phyloP scores from a whole-genome alignment of 805 yeast genomes.

The Candida broadrunensis region DNA sequence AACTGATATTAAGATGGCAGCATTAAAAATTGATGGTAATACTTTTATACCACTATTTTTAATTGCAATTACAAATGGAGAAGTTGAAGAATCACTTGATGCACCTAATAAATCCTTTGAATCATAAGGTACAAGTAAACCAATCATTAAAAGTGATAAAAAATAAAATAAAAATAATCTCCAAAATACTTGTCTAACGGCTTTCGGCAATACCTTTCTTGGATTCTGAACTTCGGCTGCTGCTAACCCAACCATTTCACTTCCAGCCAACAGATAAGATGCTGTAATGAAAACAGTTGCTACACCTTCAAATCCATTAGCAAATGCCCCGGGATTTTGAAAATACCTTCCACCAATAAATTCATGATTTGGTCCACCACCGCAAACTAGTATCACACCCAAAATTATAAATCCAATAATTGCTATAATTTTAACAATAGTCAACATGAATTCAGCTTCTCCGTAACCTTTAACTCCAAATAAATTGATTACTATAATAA shows the following conservation, averaged over 20 bases:
- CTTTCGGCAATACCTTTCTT: conserved; percentile 35
- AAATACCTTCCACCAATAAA: conserved; percentile 32
- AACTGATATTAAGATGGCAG: conserved; percentile 69
- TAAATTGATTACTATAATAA: conserved; percentile 25
- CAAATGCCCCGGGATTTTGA: conserved; percentile 30
- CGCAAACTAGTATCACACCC: conserved; percentile 34
- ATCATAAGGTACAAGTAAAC: conserved; percentile 49
- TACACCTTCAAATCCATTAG: conserved; percentile 38
- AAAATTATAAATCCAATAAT: conserved; percentile 35
- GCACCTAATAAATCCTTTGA: conserved; percentile 47
- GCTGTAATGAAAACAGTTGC: conserved; percentile 37
- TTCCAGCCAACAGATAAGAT: conserved; percentile 34
- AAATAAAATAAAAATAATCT: conserved; percentile 40
- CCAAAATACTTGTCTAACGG: conserved; percentile 44
- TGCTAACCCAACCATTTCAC: conserved; percentile 37
- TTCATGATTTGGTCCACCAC: conserved; percentile 37
- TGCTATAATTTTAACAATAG: conserved; percentile 31
- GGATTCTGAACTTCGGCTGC: conserved; percentile 41
- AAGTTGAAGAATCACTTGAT: conserved; percentile 53
- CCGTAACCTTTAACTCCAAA: conserved; percentile 39
- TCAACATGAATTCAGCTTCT: conserved; percentile 31
- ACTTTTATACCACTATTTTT: conserved; percentile 58
- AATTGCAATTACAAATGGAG: conserved; percentile 77
- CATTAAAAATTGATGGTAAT: conserved; percentile 71
- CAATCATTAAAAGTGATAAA: conserved; percentile 29